Evolutionary conservation across 2,329 filamentous ascomycete species (phyloP).

Genomic region (Alternaria burnsii): DNA sequence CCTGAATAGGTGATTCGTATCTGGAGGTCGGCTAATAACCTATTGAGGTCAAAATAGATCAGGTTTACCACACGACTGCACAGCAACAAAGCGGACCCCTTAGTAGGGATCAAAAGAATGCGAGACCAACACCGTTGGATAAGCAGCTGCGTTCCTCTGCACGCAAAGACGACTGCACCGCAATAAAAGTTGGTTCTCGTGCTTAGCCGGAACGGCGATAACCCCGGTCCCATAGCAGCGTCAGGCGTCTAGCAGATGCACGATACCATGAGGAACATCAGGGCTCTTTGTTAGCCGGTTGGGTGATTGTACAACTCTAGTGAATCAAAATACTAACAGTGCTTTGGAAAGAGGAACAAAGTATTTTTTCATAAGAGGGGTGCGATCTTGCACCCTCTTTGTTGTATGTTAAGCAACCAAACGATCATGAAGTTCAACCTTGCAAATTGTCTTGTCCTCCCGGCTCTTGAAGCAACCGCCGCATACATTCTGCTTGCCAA

Average conservation of each 20-base stretch:
- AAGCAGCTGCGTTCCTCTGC: neutral
- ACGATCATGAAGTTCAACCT: slow-evolving; percentile 27
- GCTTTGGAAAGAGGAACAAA: neutral
- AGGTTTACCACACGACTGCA: neutral
- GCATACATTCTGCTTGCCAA: slow-evolving; percentile 32
- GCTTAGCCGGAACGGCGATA: neutral
- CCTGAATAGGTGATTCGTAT: neutral
- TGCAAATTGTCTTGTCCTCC: slow-evolving; percentile 24
- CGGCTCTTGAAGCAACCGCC: slow-evolving; percentile 29
- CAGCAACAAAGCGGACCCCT: neutral
- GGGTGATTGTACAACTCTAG: neutral
- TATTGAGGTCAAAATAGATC: neutral
- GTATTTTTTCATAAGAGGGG: neutral
- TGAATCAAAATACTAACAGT: neutral
- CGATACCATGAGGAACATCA: neutral
- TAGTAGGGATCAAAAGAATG: neutral
- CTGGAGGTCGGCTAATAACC: neutral
- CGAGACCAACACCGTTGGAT: neutral
- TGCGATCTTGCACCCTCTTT: slow-evolving; percentile 20
- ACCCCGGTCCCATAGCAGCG: neutral
- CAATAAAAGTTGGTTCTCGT: neutral
- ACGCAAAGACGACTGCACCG: neutral
- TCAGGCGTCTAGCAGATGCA: neutral
- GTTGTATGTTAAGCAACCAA: slow-evolving; percentile 20
- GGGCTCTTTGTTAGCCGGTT: neutral